Conservation (phyloP, 371 early-diverging fungal genomes). For the Coemansia sp. region DNA sequence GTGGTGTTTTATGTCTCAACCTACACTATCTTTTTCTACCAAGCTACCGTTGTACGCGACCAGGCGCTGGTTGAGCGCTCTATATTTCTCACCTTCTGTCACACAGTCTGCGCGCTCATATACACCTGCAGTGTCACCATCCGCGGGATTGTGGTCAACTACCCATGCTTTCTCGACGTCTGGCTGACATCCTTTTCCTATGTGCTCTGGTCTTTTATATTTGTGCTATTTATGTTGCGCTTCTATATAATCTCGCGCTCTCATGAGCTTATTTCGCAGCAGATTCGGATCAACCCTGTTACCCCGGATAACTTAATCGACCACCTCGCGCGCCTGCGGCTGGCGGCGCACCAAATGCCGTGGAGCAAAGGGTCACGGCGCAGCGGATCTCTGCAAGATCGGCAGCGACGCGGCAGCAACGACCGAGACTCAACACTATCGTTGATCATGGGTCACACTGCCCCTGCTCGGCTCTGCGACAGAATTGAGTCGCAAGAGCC, state of each 20-base stretch:
- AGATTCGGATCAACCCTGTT: slow-evolving; percentile 30
- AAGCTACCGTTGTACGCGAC: slow-evolving; percentile 18
- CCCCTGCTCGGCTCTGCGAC: neutral
- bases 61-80: slow-evolving; percentile 28
- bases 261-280: slow-evolving; percentile 11
- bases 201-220: slow-evolving; percentile 12
- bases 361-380: slow-evolving; percentile 1
- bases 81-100: slow-evolving; percentile 13
- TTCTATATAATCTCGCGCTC: slow-evolving; percentile 13
- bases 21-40: slow-evolving; percentile 17
- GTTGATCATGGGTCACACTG: neutral
- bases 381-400: neutral
- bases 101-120: slow-evolving; percentile 8
- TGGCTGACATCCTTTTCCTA: slow-evolving; percentile 26
- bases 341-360: slow-evolving; percentile 2
- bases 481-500: neutral
- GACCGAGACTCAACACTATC: neutral
- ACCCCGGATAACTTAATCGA: slow-evolving; percentile 32
- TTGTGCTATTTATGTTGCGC: slow-evolving; percentile 25
- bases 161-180: slow-evolving; percentile 34
- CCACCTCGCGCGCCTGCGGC: slow-evolving; percentile 11
- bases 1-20: slow-evolving; percentile 7
- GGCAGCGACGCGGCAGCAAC: neutral
- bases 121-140: slow-evolving; percentile 9
- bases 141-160: slow-evolving; percentile 21